These are phyloP conservation scores for Aureobasidium zeae DNA, from an alignment of 2,329 filamentous ascomycete genomes.

Conservation along the genomic window DNA sequence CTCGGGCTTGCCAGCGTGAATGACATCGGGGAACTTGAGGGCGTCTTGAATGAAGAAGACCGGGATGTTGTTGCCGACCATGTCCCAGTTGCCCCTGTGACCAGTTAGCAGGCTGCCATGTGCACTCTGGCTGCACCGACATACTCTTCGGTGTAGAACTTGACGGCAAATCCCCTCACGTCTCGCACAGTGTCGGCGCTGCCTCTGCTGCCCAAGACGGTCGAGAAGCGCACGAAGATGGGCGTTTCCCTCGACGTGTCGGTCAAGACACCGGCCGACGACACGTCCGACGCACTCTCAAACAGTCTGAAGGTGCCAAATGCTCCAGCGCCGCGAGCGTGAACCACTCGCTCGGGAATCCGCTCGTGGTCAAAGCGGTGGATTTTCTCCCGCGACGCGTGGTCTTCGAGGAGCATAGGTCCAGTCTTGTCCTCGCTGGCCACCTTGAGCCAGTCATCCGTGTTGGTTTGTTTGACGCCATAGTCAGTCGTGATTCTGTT, in stretches of 20 bases:
- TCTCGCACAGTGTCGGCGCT: slow-evolving; percentile 77
- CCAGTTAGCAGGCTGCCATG: neutral
- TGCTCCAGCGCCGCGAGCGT: slow-evolving; percentile 55
- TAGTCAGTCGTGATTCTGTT: slow-evolving; percentile 64
- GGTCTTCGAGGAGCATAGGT: slow-evolving; percentile 61
- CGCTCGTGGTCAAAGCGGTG: slow-evolving; percentile 68
- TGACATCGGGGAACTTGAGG: slow-evolving; percentile 63
- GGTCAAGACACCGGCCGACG: slow-evolving; percentile 54
- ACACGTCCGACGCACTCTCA: slow-evolving; percentile 55
- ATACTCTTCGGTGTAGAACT: slow-evolving; percentile 64
- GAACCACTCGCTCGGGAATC: slow-evolving; percentile 59
- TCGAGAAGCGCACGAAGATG: slow-evolving; percentile 67
- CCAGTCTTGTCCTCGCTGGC: slow-evolving; percentile 55
- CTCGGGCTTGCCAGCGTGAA: slow-evolving; percentile 56
- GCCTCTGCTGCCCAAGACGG: slow-evolving; percentile 63
- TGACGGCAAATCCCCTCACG: slow-evolving; percentile 69
- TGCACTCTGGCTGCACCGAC: neutral
- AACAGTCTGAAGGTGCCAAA: slow-evolving; percentile 59
- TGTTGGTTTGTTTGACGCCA: slow-evolving; percentile 62
- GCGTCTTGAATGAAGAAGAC: slow-evolving; percentile 71
- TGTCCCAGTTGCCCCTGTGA: slow-evolving; percentile 56
- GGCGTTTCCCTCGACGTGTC: slow-evolving; percentile 59
- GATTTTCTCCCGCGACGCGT: slow-evolving; percentile 64
- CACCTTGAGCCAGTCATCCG: slow-evolving; percentile 68
- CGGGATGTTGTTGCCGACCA: slow-evolving; percentile 59